Percentiles rank a stretch among this genome's conserved stretches.
phyloP scores from a whole-genome alignment of 2,329 filamentous ascomycete genomes.

The Lasiodiplodia citricola region DNA sequence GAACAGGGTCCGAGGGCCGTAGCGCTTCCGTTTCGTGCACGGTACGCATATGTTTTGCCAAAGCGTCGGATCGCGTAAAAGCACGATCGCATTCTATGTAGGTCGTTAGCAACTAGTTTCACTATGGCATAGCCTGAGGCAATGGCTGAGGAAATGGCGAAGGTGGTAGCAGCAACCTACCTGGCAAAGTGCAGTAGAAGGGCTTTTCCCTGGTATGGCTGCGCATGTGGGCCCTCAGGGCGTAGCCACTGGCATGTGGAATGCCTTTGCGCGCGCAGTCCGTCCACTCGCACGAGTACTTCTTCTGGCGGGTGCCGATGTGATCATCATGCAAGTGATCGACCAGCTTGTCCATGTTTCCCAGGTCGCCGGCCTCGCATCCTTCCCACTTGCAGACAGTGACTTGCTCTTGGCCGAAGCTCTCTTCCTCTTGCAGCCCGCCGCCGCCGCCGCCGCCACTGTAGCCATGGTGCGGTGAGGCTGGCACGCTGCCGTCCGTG shows the following conservation, averaged over 20 bases:
- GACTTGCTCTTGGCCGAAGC: slow-evolving; percentile 47
- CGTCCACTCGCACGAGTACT: slow-evolving; percentile 97
- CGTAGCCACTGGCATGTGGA: slow-evolving; percentile 93
- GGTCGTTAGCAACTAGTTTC: background rate
- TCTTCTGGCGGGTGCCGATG: slow-evolving; percentile 91
- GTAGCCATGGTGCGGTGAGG: slow-evolving; percentile 53
- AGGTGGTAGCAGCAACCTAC: slow-evolving; percentile 57
- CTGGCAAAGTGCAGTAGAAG: slow-evolving; percentile 93
- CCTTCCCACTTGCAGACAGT: slow-evolving; percentile 58
- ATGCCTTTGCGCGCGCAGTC: slow-evolving; percentile 88
- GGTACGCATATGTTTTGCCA: slow-evolving; percentile 98
- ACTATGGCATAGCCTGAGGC: background rate
- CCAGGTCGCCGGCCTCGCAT: slow-evolving; percentile 54
- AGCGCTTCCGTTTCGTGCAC: slow-evolving; percentile 96
- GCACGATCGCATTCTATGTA: slow-evolving; percentile 88
- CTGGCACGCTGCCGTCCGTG: slow-evolving; percentile 78
- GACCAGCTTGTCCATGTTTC: slow-evolving; percentile 59
- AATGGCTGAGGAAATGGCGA: background rate
- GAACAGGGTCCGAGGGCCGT: slow-evolving; percentile 74
- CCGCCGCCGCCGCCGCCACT: slow-evolving; percentile 43
- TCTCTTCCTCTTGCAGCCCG: slow-evolving; percentile 25
- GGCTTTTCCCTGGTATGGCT: slow-evolving; percentile 98
- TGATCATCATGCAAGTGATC: slow-evolving; percentile 78
- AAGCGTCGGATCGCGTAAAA: slow-evolving; percentile 92
- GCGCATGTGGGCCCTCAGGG: slow-evolving; percentile 94